Percentiles rank a stretch among this genome's conserved stretches.
These are phyloP conservation scores for Penicillium sp. DNA, from an alignment of 2,329 filamentous ascomycete species.

Conservation along the genomic window DNA sequence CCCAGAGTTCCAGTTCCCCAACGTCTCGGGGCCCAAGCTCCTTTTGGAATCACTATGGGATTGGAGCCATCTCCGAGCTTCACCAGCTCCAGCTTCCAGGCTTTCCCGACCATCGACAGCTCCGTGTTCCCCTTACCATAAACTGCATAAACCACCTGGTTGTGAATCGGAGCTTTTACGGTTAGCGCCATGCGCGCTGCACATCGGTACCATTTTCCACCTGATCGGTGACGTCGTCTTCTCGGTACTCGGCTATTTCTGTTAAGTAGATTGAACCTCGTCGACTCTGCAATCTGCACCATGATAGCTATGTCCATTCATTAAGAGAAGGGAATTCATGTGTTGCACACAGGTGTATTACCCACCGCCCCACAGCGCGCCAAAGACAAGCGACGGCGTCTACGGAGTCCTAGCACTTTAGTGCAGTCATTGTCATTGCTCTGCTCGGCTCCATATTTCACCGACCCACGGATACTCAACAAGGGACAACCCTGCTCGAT, in stretches of 20 bases:
- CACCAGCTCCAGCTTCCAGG: neutral
- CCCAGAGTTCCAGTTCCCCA: neutral
- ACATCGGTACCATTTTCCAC: conserved; percentile 10
- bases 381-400: conserved; percentile 18
- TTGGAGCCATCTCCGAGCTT: conserved; percentile 3
- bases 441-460: conserved; percentile 7
- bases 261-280: neutral
- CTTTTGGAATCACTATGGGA: conserved; percentile 8
- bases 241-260: neutral
- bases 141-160: neutral
- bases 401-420: neutral
- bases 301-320: neutral
- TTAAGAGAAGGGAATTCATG: neutral
- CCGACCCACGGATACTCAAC: neutral
- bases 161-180: conserved; percentile 8
- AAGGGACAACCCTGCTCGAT: conserved; percentile 8
- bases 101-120: conserved; percentile 8
- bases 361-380: conserved; percentile 17
- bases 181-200: conserved; percentile 13
- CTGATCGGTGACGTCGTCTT: conserved; percentile 7
- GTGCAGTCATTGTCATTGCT: conserved; percentile 2
- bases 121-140: conserved; percentile 2
- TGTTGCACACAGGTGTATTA: neutral
- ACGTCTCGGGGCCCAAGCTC: conserved; percentile 15
- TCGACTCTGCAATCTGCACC: neutral